phyloP scores from a whole-genome alignment of 2,329 filamentous ascomycete genomes.

The Chaetomiaceae sp. region DNA sequence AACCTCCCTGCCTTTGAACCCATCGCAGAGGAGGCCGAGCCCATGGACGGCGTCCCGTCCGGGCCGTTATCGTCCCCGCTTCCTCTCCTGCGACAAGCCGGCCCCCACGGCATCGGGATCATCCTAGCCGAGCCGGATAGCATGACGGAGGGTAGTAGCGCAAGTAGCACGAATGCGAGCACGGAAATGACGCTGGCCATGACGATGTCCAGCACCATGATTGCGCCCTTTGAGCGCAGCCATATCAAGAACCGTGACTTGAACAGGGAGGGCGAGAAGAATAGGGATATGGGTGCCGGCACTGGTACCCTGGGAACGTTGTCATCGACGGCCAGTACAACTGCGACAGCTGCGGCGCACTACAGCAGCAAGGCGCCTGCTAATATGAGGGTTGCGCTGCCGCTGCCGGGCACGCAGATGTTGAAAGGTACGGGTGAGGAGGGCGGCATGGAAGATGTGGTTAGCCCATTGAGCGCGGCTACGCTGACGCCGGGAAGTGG shows the following conservation, averaged over 20 bases:
- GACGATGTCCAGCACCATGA: neutral
- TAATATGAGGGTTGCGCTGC: neutral
- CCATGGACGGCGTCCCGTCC: constrained; percentile 6
- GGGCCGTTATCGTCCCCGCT: neutral
- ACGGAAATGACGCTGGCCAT: constrained; percentile 4
- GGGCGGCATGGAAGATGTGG: constrained; percentile 19
- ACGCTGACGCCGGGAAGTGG: constrained; percentile 19
- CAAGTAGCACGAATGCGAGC: constrained; percentile 16
- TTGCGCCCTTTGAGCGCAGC: neutral
- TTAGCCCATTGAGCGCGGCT: constrained; percentile 22
- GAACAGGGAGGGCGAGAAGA: neutral
- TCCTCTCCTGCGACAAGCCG: neutral
- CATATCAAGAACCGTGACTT: neutral
- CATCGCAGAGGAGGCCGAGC: constrained; percentile 22
- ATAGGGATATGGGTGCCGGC: no score
- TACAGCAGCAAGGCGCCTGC: neutral
- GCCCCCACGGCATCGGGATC: neutral
- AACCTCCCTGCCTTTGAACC: constrained; percentile 22
- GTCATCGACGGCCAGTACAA: neutral
- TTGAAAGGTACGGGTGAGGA: constrained; percentile 4
- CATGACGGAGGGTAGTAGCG: constrained; percentile 31
- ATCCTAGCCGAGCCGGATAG: constrained; percentile 25
- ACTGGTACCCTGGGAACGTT: no score
- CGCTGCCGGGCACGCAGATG: constrained; percentile 1
- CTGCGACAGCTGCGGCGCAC: neutral